Base-by-base conservation (phyloP, 1,284 basidiomycete genomes). In the Moesziomyces antarcticus region DNA sequence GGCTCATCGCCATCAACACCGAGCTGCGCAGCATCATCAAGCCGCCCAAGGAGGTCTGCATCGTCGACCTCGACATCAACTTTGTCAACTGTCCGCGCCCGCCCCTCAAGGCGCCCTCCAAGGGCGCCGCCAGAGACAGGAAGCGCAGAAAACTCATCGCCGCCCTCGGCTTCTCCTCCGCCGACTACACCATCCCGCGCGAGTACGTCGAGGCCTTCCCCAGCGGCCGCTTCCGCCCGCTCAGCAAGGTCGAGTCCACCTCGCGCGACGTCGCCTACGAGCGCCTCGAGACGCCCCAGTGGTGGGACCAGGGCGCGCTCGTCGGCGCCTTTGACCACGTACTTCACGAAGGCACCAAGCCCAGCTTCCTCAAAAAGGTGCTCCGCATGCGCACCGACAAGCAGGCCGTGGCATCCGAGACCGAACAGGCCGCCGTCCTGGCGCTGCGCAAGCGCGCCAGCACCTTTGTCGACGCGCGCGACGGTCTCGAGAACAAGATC, bases 191-290 rank as follows among this genome's bases (percentile, higher is more conserved):
- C 47, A 78, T 75, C 7, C 86, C 87, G 2, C 73, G 82, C 67
- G 95, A 97, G 84, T 93, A 96, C 87, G 94, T 94, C 82, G 93
- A 97, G 81, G 93, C 95, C 3, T 97, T 96, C 86, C 94, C 95
- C 4, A 92, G 91, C 2, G 93, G 94, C 33, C 77, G 82, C 44
- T 86, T 87, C 82, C 77, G 85, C 7, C 85, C 86, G 18, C 82
- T 87, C 35, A 78, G 54, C 71, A 49, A 88, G 92, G 50, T 93
- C 93, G 86, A 87, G 90, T 47, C 91, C 91, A 13, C 89, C 91
- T 43, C 93, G 91, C 87, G 92, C 91, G 84, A 93, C 92, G 60
- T 91, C 91, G 83, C 91, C 90, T 33, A 93, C 92, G 85, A 88
- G 90, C 54, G 91, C 90, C 33, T 94, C 83, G 91, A 92, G 80